Evolutionary conservation across 139 green algal genomes (phyloP), one percentile per base, ranked within the genome.

Genomic region (Eudorina sp.): DNA sequence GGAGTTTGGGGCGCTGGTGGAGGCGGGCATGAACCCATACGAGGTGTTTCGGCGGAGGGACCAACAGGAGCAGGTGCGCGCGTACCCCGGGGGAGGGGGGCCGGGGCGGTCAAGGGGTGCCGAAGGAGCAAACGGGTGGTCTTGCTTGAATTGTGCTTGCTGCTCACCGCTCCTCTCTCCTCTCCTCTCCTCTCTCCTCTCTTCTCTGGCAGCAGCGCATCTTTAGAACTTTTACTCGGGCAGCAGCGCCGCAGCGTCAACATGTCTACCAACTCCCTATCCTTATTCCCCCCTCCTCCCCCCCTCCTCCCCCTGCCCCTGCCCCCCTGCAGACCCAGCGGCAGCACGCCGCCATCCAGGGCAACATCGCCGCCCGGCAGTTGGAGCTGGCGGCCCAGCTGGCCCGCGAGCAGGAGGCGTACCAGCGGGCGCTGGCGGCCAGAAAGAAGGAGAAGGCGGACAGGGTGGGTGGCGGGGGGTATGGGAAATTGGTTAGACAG

Each of bases 11-110:
- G 74, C 89, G 53, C 76, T 93, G 64, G 86, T 93, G 41, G 90
- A 93, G 90, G 55, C 84, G 53, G 92, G 92, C 1, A 86, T 93
- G 18, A 96, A 96, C 89, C 94, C 94, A 0, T 96, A 96, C 64
- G 91, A 95, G 89, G 89, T 95, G 6, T 93, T 93, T 81, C 58
- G 92, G 34, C 41, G 73, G 36, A 38, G 89, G 41, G 88, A 92
- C 46, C 80, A 88, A 16, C 80, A 92, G 64, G 86, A 83, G 0
- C 60, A 91, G 68, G 85, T 92, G 53, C 19, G 81, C 18, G n/a
- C n/a, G 72, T 21, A n/a, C n/a, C n/a, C 62, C 25, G 3, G 64
- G 75, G 11, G 75, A 40, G 41, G 19, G 31, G 11, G 53, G 53
- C 5, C 25, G 34, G 29, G 51, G 64, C n/a, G 55, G 55, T 8